Base-by-base conservation (phyloP, 2,329 filamentous ascomycete species). In the Penicillium sp. region DNA sequence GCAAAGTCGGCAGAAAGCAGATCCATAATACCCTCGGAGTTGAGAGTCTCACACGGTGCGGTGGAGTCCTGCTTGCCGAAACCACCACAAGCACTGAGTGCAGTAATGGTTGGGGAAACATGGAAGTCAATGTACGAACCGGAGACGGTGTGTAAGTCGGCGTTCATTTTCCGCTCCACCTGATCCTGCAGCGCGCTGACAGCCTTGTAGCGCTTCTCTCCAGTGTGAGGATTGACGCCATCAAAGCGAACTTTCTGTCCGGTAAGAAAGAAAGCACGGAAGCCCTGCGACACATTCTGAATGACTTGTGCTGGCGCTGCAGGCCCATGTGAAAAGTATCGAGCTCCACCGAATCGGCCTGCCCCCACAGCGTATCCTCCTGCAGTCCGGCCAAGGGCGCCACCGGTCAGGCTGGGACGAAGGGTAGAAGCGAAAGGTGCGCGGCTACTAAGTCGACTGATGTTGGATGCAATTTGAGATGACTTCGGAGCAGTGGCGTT, bases 231-330 rank as follows among this genome's bases (percentile, higher is more conserved):
- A 51, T 87, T 85, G 40, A 88, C 72, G 11, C 93, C 93, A 70
- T 96, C 89, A 65, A 92, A 97, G 54, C 89, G 88, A 9, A 89
- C 87, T 71, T 92, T 94, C 67, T 96, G 86, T 0, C 94, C 94
- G 0, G 89, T 91, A n/a, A 96, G 81, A 76, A 90, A 88, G 75
- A 99, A 97, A 11, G 91, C 92, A 50, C 94, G 86, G 67, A 97
- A 87, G 5, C 91, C 94, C 64, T 91, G 87, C 11, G 91, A 96
- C n/a, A 97, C 93, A 74, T 96, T 96, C 72, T 94, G 89, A 47
- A 97, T 84, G 43, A 97, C 91, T 71, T 97, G 90, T 1, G 92
- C 91, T 36, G 91, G 91, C 7, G 87, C 84, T 9, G 90, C 88
- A 1, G 93, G 91, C 0, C 86, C 84, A 75, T 97, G 92, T 1